phyloP scores from a whole-genome alignment of 148 eudicot species.

The Rhododendron vialii region DNA sequence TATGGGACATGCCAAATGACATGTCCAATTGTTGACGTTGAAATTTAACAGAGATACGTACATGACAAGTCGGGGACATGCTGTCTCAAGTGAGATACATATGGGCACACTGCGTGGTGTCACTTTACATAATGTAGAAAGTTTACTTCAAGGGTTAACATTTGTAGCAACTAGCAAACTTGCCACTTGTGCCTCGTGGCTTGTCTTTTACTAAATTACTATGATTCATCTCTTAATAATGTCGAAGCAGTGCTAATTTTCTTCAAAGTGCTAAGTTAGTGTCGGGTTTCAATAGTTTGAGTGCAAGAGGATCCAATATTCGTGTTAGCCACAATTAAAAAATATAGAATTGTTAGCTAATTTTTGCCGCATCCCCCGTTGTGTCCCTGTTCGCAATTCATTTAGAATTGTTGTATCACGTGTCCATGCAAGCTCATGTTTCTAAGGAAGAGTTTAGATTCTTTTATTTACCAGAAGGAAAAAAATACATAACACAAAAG shows the following conservation, averaged over 20 bases:
- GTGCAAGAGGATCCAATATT: neutral
- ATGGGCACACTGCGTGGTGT: neutral
- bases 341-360: neutral
- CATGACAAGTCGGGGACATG: neutral
- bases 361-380: neutral
- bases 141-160: neutral
- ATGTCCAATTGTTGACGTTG: neutral
- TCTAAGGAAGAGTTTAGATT: neutral
- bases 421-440: neutral
- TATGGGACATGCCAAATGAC: neutral
- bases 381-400: neutral
- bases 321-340: neutral
- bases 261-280: neutral
- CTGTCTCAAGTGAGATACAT: neutral
- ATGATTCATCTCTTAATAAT: neutral
- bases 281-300: neutral
- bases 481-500: neutral
- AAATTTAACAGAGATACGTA: neutral
- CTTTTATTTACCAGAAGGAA: neutral
- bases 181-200: neutral
- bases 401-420: neutral
- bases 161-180: neutral
- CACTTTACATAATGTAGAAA: neutral
- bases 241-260: neutral
- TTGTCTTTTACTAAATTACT: neutral